Evolutionary conservation across 78 protist genomes (phyloP), one percentile per base, ranked within the genome.

Genomic region (Cavenderia fasciculata): DNA sequence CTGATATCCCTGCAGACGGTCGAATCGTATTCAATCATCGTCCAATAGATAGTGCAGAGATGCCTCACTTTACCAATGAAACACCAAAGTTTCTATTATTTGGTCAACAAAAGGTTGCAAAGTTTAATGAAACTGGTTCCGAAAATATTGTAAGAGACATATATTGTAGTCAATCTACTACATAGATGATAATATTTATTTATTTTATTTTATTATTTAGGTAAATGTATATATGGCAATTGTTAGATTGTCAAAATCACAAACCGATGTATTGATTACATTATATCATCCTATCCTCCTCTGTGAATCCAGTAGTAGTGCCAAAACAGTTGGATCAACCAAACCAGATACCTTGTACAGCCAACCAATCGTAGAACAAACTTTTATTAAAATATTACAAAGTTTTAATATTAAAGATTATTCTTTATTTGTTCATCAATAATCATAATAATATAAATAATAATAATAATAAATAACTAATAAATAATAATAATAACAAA

Each of bases 81-180:
- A 40, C 43, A 33, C 90, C 90, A 25, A 82, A 82, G 31, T 82
- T 40, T 33, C 57, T 82, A 4, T 25, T 82, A 33, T 36, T 69
- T 0, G 90, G 61, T 18, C 73, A 68, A 68, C 78, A 82, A 82
- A 49, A 34, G 62, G 43, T 68, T 0, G 25, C 90, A 0, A 82
- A 82, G 44, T 82, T 82, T 12, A 82, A 82, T n/a, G 90, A 82
- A 68, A 43, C 59, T 1, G 72, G n/a, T n/a, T 43, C 76, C 51
- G 90, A 82, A 69, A 82, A 82, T 68, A 82, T 41, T 43, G 90
- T 82, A 82, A 23, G 86, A n/a, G n/a, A n/a, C 38, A 62, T 0
- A 63, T 52, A 23, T 4, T 14, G 25, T 38, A 41, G 59, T 14
- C 10, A 8, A 59, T 10, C 33, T 16, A 16, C n/a, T 21, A 27